Percentiles rank a stretch among this genome's conserved stretches.
phyloP scores from a whole-genome alignment of 2,329 filamentous ascomycete genomes.

The Aspergillus felis region DNA sequence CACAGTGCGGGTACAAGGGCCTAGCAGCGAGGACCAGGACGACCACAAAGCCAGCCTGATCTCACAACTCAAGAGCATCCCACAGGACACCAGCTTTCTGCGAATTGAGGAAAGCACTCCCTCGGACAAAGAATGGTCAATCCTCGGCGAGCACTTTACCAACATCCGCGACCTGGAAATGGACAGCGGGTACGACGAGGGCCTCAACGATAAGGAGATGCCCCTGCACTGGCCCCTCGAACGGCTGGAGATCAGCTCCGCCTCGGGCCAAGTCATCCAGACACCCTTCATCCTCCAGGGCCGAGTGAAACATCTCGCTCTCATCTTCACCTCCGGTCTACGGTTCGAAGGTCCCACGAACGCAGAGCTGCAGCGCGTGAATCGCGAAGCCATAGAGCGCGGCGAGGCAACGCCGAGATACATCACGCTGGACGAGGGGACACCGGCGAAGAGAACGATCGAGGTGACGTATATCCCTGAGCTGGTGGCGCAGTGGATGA shows the following conservation, averaged over 20 bases:
- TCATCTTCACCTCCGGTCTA: neutral
- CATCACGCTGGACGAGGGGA: neutral
- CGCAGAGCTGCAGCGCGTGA: neutral
- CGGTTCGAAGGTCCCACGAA: neutral
- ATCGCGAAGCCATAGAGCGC: neutral
- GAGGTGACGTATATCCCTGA: neutral
- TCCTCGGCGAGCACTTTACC: neutral
- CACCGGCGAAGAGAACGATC: neutral
- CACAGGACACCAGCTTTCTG: neutral
- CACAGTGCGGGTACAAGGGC: neutral
- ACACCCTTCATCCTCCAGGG: neutral
- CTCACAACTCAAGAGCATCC: neutral
- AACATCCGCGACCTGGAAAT: neutral
- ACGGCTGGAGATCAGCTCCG: neutral
- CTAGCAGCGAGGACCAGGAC: neutral
- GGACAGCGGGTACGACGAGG: neutral
- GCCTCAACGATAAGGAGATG: neutral
- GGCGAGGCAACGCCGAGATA: neutral
- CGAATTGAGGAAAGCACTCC: neutral
- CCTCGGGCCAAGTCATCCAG: neutral
- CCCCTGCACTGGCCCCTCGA: neutral
- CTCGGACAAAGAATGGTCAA: neutral
- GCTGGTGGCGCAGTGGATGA: neutral
- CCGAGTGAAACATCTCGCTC: neutral
- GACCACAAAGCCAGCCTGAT: neutral